phyloP scores from a whole-genome alignment of 2,329 filamentous ascomycete species.

The Paracamarosporium sp. region DNA sequence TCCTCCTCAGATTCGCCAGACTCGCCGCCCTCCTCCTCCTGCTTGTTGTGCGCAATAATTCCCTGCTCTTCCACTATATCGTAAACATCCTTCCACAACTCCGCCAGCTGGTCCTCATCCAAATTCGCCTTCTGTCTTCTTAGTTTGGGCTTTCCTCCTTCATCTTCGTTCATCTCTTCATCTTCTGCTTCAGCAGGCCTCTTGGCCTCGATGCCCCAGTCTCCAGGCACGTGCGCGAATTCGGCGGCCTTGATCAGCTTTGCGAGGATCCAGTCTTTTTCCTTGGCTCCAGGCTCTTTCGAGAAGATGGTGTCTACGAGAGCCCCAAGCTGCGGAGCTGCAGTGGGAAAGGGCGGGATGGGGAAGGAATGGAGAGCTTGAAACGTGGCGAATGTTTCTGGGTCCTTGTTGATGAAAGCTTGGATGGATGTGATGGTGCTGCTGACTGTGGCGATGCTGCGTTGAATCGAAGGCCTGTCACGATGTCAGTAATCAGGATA shows the following conservation, averaged over 20 bases:
- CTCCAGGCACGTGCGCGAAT: conserved; percentile 36
- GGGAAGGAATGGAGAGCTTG: conserved; percentile 12
- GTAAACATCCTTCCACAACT: conserved; percentile 5
- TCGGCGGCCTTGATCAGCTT: conserved; percentile 33
- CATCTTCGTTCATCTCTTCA: conserved; percentile 15
- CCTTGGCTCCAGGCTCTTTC: conserved; percentile 32
- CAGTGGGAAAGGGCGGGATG: conserved; percentile 7
- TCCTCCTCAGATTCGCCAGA: not conserved
- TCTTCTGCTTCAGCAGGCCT: conserved; percentile 19
- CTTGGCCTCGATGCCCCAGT: conserved; percentile 35
- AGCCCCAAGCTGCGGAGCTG: conserved; percentile 46
- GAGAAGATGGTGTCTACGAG: conserved; percentile 31
- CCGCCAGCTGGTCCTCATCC: conserved; percentile 15
- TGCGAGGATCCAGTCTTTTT: conserved; percentile 39
- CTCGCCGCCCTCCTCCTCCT: not conserved
- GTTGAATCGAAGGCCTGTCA: conserved; percentile 20
- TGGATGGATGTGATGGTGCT: conserved; percentile 14
- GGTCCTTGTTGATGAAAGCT: conserved; percentile 12
- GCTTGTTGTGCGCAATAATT: not conserved
- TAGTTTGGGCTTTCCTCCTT: conserved; percentile 16
- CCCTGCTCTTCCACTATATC: conserved; percentile 9
- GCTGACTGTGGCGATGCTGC: conserved; percentile 12
- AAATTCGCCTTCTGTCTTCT: conserved; percentile 18
- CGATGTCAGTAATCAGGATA: not conserved
- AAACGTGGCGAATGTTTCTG: conserved; percentile 1